Evolutionary conservation across 2,329 filamentous ascomycete genomes (phyloP).

Genomic region (Pseudophaeomoniella oleicola): DNA sequence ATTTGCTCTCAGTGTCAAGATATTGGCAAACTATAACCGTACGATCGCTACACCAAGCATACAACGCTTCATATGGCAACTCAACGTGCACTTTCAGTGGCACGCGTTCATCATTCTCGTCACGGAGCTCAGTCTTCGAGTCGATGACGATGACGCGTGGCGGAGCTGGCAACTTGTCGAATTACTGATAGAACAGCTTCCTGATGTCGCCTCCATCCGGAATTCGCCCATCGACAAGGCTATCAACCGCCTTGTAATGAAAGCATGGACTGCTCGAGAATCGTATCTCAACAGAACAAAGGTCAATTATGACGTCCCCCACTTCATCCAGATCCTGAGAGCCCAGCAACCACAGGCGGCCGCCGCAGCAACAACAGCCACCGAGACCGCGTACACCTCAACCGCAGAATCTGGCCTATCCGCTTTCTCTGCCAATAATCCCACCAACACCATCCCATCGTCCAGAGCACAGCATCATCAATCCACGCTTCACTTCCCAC

Average conservation of each 20-base stretch:
- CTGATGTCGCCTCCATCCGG: conserved; percentile 20
- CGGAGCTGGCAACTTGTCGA: conserved; percentile 32
- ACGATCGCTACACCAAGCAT: conserved; percentile 22
- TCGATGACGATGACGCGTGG: conserved; percentile 19
- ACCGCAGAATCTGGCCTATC: not conserved
- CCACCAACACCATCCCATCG: not conserved
- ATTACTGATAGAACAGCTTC: conserved; percentile 27
- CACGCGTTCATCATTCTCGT: conserved; percentile 37
- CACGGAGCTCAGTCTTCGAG: conserved; percentile 23
- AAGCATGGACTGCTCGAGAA: conserved; percentile 25
- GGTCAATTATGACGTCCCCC: not conserved
- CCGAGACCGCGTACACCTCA: not conserved
- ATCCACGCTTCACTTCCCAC: not conserved
- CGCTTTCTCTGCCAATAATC: not conserved
- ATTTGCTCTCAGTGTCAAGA: conserved; percentile 24
- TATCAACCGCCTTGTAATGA: conserved; percentile 26
- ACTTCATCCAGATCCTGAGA: not conserved
- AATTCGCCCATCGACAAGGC: conserved; percentile 27
- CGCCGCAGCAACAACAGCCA: not conserved
- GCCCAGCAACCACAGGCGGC: not conserved
- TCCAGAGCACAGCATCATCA: not conserved
- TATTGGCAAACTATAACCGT: conserved; percentile 24
- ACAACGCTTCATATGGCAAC: conserved; percentile 30
- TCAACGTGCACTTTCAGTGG: conserved; percentile 35
- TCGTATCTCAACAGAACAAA: not conserved